Percentiles rank a stretch among this genome's conserved stretches.
Conservation (phyloP, 2,329 filamentous ascomycete species). For the Stagonosporopsis chrysanthemi region DNA sequence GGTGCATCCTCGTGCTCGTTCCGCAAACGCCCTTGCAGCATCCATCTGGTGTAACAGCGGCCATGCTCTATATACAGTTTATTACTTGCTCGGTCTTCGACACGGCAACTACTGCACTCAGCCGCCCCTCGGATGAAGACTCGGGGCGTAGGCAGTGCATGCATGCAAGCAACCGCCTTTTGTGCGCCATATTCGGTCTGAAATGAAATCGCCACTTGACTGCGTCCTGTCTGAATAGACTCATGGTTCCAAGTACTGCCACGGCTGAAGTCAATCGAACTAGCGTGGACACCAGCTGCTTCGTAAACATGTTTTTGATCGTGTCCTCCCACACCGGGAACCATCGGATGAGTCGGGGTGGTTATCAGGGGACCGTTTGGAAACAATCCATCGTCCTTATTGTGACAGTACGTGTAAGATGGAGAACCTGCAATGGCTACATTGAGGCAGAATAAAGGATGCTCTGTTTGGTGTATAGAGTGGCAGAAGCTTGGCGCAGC, state of each 20-base stretch:
- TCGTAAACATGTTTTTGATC: no score
- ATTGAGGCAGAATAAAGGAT: no score
- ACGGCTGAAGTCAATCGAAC: no score
- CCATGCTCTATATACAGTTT: not conserved
- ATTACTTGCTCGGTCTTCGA: not conserved
- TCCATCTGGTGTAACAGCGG: not conserved
- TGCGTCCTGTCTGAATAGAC: not conserved
- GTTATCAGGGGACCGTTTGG: no score
- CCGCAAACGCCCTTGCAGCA: conserved; percentile 12
- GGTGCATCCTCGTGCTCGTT: conserved; percentile 17
- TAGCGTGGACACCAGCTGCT: no score
- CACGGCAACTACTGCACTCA: not conserved
- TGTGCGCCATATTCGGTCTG: no score
- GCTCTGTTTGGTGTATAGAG: not conserved
- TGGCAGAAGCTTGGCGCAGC: not conserved
- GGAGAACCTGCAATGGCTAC: no score
- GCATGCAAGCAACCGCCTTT: conserved; percentile 1
- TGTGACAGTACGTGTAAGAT: no score
- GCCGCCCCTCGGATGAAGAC: not conserved
- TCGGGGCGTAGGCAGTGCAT: conserved; percentile 4
- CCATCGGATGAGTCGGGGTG: no score
- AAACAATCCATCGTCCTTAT: no score
- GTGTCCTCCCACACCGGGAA: no score
- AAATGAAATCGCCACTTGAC: not conserved
- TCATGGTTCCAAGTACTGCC: no score